phyloP scores from a whole-genome alignment of 2,329 filamentous ascomycete genomes.

The Trichoderma guizhouense region DNA sequence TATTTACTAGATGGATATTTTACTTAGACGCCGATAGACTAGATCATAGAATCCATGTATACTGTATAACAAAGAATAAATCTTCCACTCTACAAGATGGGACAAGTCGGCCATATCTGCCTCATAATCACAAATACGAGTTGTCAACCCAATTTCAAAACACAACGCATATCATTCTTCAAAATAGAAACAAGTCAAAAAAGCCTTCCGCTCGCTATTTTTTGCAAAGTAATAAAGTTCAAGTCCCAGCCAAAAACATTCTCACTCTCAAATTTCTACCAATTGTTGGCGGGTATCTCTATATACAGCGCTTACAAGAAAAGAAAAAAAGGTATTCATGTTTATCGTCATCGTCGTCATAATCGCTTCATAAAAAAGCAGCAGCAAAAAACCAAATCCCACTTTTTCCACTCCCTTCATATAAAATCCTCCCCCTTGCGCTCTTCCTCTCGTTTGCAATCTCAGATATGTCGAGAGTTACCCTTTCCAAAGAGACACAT shows the following conservation, averaged over 20 bases:
- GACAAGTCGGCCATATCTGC: background rate
- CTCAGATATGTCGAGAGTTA: background rate
- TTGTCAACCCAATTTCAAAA: background rate
- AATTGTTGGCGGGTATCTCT: conserved; percentile 32
- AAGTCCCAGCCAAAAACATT: conserved; percentile 23
- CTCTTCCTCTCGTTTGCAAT: background rate
- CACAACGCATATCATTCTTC: background rate
- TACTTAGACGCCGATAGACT: background rate
- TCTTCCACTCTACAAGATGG: background rate
- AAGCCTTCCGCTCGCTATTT: background rate
- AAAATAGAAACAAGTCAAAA: background rate
- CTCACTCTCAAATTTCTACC: conserved; percentile 23
- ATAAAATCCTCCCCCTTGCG: background rate
- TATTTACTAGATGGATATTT: background rate
- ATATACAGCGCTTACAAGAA: conserved; percentile 25
- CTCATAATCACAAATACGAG: background rate
- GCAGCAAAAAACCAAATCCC: background rate
- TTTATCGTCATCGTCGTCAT: conserved; percentile 19
- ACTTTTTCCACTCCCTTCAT: background rate
- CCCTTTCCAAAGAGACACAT: background rate
- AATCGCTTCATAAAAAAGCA: background rate
- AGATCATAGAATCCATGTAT: background rate
- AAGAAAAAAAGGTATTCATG: background rate
- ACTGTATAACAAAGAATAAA: background rate
- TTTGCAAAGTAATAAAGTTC: background rate